phyloP scores from a whole-genome alignment of 2,329 filamentous ascomycete species.

The Claviceps sorghi region DNA sequence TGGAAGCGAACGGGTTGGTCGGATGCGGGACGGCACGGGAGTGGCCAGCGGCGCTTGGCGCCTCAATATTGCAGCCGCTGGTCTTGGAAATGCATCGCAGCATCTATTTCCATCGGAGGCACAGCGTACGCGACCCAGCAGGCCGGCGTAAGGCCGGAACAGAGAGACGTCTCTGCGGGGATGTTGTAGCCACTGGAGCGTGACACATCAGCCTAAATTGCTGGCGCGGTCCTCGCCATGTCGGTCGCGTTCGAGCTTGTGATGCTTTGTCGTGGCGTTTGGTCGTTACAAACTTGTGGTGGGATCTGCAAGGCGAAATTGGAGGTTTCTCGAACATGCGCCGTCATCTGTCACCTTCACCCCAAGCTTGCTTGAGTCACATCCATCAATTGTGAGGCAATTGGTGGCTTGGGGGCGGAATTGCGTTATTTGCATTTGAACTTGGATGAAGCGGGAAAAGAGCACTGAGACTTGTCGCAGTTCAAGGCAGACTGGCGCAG shows the following conservation, averaged over 20 bases:
- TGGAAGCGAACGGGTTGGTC: background rate
- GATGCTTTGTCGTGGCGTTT: background rate
- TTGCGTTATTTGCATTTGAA: conserved; percentile 9
- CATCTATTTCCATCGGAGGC: background rate
- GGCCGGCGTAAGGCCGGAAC: background rate
- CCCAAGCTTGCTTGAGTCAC: conserved; percentile 4
- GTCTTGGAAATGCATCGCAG: background rate
- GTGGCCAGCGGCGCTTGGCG: background rate
- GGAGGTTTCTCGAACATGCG: conserved; percentile 9
- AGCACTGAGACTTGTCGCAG: background rate
- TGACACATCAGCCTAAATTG: background rate
- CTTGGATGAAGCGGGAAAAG: conserved; percentile 1
- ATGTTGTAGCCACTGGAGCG: background rate
- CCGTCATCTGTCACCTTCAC: conserved; percentile 10
- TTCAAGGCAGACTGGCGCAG: background rate
- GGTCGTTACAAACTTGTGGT: background rate
- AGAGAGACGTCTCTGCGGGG: background rate
- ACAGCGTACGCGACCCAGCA: background rate
- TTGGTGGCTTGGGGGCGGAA: conserved; percentile 10
- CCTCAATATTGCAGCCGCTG: background rate
- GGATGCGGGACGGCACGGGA: conserved; percentile 3
- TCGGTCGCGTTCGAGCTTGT: background rate
- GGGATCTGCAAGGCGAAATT: background rate
- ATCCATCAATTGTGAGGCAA: conserved; percentile 9
- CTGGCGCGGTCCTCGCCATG: background rate